Conservation (phyloP, 2,329 filamentous ascomycete genomes). For the Lomentospora prolificans region DNA sequence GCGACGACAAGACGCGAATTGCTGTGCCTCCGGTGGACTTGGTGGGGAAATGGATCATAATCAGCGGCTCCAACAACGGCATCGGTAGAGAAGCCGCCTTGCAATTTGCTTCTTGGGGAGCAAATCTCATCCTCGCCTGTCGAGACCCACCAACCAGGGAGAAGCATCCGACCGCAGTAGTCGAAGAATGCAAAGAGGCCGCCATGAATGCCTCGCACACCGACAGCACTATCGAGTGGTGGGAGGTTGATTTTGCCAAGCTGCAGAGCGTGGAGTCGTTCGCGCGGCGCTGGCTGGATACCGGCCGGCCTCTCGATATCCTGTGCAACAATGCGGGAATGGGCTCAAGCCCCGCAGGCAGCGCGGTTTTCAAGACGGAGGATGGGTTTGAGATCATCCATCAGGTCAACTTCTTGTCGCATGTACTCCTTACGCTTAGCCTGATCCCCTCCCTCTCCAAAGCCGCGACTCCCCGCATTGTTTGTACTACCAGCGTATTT, state of each 20-base stretch:
- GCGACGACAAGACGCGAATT: slow-evolving; percentile 7
- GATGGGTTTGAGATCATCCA: slow-evolving; percentile 23
- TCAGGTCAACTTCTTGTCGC: slow-evolving; percentile 22
- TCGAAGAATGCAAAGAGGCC: slow-evolving; percentile 14
- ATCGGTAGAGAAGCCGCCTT: slow-evolving; percentile 18
- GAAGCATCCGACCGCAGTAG: slow-evolving; percentile 15
- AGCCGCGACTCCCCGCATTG: slow-evolving; percentile 16
- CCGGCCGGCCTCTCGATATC: slow-evolving; percentile 17
- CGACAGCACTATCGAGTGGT: slow-evolving; percentile 17
- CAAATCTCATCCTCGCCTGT: slow-evolving; percentile 18
- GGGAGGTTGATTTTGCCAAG: slow-evolving; percentile 17
- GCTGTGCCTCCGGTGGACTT: slow-evolving; percentile 9
- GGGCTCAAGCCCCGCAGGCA: slow-evolving; percentile 12
- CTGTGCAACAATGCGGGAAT: slow-evolving; percentile 22
- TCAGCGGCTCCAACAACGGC: slow-evolving; percentile 15
- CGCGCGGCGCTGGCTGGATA: slow-evolving; percentile 17
- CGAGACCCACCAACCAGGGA: slow-evolving; percentile 16
- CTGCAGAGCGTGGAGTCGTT: slow-evolving; percentile 18
- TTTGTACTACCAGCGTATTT: slow-evolving; percentile 21
- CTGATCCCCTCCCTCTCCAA: slow-evolving; percentile 18
- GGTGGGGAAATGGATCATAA: slow-evolving; percentile 12
- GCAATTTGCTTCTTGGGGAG: slow-evolving; percentile 17
- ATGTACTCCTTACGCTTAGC: slow-evolving; percentile 19
- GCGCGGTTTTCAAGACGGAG: slow-evolving; percentile 12
- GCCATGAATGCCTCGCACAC: slow-evolving; percentile 11